A percentile compares a stretch with the other conserved stretches of the same genome.
These are phyloP conservation scores for Colletotrichum abscissum DNA, from an alignment of 2,329 filamentous ascomycete species.

Conservation along the genomic window DNA sequence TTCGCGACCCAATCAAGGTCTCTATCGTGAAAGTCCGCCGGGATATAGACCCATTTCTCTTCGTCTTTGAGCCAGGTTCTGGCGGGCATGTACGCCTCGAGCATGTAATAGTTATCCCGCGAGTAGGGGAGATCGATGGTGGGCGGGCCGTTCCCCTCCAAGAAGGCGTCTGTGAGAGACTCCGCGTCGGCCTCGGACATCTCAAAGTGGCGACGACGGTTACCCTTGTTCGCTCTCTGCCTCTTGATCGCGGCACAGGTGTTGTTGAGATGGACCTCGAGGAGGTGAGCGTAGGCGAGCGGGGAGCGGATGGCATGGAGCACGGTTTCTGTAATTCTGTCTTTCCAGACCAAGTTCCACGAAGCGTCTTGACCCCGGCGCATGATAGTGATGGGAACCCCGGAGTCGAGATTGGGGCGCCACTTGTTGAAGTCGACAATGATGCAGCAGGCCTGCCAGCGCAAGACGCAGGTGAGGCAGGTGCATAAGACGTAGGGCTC, in stretches of 20 bases:
- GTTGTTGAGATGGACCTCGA: slow-evolving; percentile 44
- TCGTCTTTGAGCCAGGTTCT: slow-evolving; percentile 61
- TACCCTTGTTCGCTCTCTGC: slow-evolving; percentile 61
- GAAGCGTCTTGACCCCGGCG: slow-evolving; percentile 56
- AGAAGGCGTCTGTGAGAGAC: slow-evolving; percentile 60
- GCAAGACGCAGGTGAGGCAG: slow-evolving; percentile 65
- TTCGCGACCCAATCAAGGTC: slow-evolving; percentile 43
- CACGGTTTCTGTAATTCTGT: slow-evolving; percentile 55
- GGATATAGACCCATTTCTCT: slow-evolving; percentile 61
- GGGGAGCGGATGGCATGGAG: slow-evolving; percentile 56
- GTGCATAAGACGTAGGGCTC: slow-evolving; percentile 63
- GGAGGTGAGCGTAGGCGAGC: slow-evolving; percentile 60
- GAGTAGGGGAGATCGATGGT: slow-evolving; percentile 65
- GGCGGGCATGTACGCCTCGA: slow-evolving; percentile 68
- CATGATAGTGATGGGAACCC: slow-evolving; percentile 64
- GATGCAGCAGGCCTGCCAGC: slow-evolving; percentile 67
- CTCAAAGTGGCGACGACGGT: slow-evolving; percentile 49
- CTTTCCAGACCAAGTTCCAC: slow-evolving; percentile 62
- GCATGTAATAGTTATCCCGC: slow-evolving; percentile 68
- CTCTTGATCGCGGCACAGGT: slow-evolving; percentile 44
- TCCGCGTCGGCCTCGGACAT: slow-evolving; percentile 52
- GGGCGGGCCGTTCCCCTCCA: slow-evolving; percentile 61
- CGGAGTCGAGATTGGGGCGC: slow-evolving; percentile 61
- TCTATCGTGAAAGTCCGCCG: slow-evolving; percentile 50
- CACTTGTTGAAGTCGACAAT: slow-evolving; percentile 68